Base-by-base conservation (phyloP, 352 stramenopile species). In the Pythium scleroteichum region DNA sequence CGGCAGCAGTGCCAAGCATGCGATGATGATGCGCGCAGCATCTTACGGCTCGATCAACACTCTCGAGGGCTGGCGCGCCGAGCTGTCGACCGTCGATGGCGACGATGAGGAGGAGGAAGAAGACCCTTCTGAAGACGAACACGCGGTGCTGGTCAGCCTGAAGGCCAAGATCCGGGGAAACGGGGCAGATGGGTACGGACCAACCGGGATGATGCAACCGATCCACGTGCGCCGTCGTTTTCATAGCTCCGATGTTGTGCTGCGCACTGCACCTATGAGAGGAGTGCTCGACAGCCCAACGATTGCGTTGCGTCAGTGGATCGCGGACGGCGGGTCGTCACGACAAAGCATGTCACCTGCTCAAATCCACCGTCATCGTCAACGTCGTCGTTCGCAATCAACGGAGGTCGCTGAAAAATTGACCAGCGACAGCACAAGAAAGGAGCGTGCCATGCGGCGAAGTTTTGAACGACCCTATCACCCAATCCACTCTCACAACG, bases 201-300 rank as follows among this genome's bases (percentile, higher is more conserved):
- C 24, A 19, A 33, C n/a, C 19, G 32, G 32, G 2, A 6, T 56
- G 19, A 4, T 58, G 50, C 50, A 58, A 24, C 50, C 57, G 38
- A 38, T 52, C 16, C 61, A 39, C 14, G 64, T 72, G 26, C 73
- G 79, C 8, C 69, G 77, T 1, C 66, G 79, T 29, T 86, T 89
- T 59, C 65, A 87, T 56, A 89, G 79, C 62, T 85, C 75, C 1
- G 79, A 89, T 67, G 64, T 87, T 22, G 64, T 81, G 39, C 53
- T 82, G 53, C 65, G 68, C 16, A 35, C 68, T 35, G 38, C 56
- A 24, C 4, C 58, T 53, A 13, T 45, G n/a, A 27, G 39, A 26
- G 24, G 27, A 26, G 50, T 38, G 10, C n/a, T 35, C 32, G 62
- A 75, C 19, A 71, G 52, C 19, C 59, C 67, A 2, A 64, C 57